Evolutionary conservation across 148 eudicot genomes (phyloP), one percentile per base, ranked within the genome.

Genomic region (Camellia lanceoleosa): DNA sequence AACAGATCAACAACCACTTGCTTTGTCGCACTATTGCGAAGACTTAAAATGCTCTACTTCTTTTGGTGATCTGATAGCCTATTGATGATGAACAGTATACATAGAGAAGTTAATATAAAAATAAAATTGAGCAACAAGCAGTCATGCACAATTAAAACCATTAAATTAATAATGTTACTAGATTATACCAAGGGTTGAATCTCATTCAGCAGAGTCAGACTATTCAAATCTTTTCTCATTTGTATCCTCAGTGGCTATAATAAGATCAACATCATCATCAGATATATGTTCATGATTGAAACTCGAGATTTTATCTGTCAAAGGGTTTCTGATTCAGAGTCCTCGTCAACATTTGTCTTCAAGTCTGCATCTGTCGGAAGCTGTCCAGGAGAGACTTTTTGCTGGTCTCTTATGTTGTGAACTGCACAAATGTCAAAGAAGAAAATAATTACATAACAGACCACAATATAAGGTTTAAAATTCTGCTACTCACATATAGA

Each of bases 321-420:
- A 79, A 64, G 77, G 79, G 82, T 87, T 74, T 78, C 92, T 47
- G 81, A 38, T 43, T 85, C 87, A 51, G 64, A 74, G 10, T 81
- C 87, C 78, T 74, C 81, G 41, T 85, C 86, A 61, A 42, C 85
- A 79, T 71, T 84, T 60, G 82, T 84, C 82, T 83, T 84, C 62
- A 91, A 66, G 46, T 85, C 79, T 44, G 85, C 85, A 77, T 86
- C 87, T 80, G 84, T 81, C 58, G 83, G 80, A 80, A 86, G 83
- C 63, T 80, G 82, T 66, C 84, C 78, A 5, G 86, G 84, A 76
- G 88, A 78, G 19, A 74, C 65, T 82, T 89, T 91, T 93, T 46
- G 82, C 74, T 75, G 79, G 90, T 78, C 80, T 91, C 88, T 86
- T 93, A 56, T 82, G 85, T 73, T 89, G 93, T 42, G 95, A 87